phyloP scores from a whole-genome alignment of 1,284 basidiomycete genomes.

The Volvariella surrecta region DNA sequence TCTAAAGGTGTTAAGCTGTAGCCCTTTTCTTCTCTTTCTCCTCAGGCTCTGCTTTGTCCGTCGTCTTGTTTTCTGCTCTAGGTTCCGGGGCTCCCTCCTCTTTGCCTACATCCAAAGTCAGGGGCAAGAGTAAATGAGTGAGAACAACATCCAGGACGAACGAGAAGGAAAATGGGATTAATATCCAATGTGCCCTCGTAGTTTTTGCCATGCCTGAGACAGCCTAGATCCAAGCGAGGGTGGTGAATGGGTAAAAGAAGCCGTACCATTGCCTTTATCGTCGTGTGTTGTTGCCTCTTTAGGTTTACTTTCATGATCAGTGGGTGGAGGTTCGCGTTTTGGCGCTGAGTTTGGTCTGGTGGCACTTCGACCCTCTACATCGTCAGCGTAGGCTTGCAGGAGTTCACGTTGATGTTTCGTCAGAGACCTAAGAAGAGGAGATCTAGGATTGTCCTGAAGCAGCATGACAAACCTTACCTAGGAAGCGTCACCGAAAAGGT shows the following conservation, averaged over 20 bases:
- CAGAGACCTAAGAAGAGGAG: constrained; percentile 50
- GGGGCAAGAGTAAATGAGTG: constrained; percentile 16
- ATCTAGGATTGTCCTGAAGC: constrained; percentile 10
- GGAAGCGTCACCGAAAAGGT: constrained; percentile 87
- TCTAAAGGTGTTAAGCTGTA: constrained; percentile 25
- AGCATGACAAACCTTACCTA: constrained; percentile 42
- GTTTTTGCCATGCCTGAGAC: constrained; percentile 57
- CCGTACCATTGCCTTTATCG: constrained; percentile 62
- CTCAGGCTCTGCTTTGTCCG: constrained; percentile 19
- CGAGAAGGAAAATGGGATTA: constrained; percentile 47
- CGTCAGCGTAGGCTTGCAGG: constrained; percentile 87
- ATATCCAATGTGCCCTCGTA: constrained; percentile 61
- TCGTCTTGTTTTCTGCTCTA: constrained; percentile 13
- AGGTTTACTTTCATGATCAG: too few relatives aligned
- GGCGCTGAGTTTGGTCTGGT: constrained; percentile 8
- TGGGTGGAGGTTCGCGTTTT: too few relatives aligned
- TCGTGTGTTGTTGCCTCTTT: constrained; percentile 19
- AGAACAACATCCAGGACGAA: constrained; percentile 23
- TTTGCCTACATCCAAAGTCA: constrained; percentile 14
- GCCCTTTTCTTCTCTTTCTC: constrained; percentile 28
- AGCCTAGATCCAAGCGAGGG: constrained; percentile 53
- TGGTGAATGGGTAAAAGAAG: constrained; percentile 48
- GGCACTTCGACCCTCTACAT: constrained; percentile 62
- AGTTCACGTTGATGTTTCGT: constrained; percentile 81
- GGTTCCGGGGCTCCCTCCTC: constrained; percentile 8